These are phyloP conservation scores for Russula vinacea DNA, from an alignment of 768 basidiomycete species.

Conservation along the genomic window DNA sequence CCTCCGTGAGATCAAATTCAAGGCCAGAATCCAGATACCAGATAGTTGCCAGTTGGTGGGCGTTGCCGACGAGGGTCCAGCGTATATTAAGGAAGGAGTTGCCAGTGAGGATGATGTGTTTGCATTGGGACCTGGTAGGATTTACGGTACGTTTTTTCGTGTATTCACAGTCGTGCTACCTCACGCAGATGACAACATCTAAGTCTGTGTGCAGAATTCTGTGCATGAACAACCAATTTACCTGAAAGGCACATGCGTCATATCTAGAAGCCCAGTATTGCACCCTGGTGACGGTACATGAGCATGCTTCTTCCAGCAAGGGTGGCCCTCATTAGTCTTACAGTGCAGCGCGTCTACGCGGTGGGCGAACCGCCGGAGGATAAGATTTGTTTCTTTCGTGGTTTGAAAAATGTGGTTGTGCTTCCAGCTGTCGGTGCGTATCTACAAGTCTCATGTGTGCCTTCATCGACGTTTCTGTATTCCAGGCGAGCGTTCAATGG, in stretches of 20 bases:
- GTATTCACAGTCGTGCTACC: background rate
- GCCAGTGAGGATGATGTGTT: background rate
- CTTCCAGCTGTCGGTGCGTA: slow-evolving; percentile 30
- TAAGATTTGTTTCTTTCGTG: slow-evolving; percentile 24
- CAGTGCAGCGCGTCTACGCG: slow-evolving; percentile 32
- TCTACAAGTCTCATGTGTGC: background rate
- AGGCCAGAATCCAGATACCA: slow-evolving; percentile 68
- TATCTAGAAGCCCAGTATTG: slow-evolving; percentile 35
- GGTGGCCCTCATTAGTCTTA: background rate
- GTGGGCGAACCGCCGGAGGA: slow-evolving; percentile 33
- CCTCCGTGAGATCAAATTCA: slow-evolving; percentile 62
- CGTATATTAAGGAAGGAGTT: background rate
- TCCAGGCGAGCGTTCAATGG: slow-evolving; percentile 56
- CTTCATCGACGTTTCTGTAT: background rate
- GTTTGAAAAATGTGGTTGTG: slow-evolving; percentile 26
- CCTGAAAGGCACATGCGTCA: slow-evolving; percentile 15
- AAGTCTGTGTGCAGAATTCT: slow-evolving; percentile 20
- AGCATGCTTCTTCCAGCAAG: background rate
- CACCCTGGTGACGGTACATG: slow-evolving; percentile 37
- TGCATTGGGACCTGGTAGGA: slow-evolving; percentile 1
- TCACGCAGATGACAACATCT: background rate
- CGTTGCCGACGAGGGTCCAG: slow-evolving; percentile 69
- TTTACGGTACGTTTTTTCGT: slow-evolving; percentile 16
- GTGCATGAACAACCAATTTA: slow-evolving; percentile 4
- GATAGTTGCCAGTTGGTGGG: slow-evolving; percentile 70